Evolutionary conservation across 169 alveolate genomes (phyloP).

Genomic region (Amoebophrya sp.): DNA sequence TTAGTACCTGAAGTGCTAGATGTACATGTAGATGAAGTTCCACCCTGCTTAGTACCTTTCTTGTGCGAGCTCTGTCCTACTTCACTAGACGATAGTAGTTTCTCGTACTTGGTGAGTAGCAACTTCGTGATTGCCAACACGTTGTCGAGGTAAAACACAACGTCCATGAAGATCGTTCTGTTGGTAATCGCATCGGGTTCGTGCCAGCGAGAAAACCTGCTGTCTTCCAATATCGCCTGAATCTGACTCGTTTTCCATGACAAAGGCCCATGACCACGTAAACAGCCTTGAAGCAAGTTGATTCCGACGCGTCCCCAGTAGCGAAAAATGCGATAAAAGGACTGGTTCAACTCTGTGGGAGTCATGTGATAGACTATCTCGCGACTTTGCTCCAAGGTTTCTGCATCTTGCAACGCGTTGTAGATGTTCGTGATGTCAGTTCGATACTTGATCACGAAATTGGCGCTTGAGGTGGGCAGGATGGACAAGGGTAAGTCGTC

Average conservation of each 20-base stretch:
- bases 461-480: too few species aligned
- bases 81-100: too few species aligned
- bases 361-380: background rate
- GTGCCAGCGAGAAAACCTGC: background rate
- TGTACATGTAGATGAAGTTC: background rate
- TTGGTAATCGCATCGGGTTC: background rate
- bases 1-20: background rate
- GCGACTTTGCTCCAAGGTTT: background rate
- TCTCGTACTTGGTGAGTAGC: background rate
- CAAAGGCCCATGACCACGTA: background rate
- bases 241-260: background rate
- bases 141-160: background rate
- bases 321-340: background rate
- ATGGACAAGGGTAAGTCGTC: background rate
- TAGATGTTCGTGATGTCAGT: background rate
- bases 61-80: background rate
- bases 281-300: background rate
- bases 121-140: background rate
- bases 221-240: background rate
- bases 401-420: background rate
- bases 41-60: background rate
- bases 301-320: constrained; percentile 24
- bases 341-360: background rate
- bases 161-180: background rate
- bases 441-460: too few species aligned